phyloP scores from a whole-genome alignment of 2,329 filamentous ascomycete species.

The Aaosphaeria pasadenensis region DNA sequence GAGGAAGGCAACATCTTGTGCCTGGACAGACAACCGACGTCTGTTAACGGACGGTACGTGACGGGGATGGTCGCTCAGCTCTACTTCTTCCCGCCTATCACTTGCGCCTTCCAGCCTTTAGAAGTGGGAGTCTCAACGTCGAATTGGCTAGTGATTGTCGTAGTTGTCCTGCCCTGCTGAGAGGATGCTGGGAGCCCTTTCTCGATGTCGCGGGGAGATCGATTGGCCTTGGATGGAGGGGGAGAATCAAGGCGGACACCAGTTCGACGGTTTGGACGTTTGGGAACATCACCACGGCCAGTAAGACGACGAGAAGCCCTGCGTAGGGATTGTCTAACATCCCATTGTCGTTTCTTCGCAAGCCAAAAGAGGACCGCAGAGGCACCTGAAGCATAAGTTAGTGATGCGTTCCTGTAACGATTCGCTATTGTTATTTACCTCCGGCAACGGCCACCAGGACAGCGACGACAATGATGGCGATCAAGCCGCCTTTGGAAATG shows the following conservation, averaged over 20 bases:
- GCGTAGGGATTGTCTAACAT: slow-evolving; percentile 67
- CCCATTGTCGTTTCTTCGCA: slow-evolving; percentile 84
- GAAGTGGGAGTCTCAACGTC: slow-evolving; percentile 22
- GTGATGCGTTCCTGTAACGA: slow-evolving; percentile 9
- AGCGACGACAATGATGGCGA: slow-evolving; percentile 73
- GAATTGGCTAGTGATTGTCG: slow-evolving; percentile 34
- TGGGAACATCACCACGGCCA: slow-evolving; percentile 32
- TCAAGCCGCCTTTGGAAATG: slow-evolving; percentile 66
- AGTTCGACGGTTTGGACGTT: slow-evolving; percentile 24
- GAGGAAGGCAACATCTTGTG: too few relatives aligned
- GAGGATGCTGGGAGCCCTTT: slow-evolving; percentile 22
- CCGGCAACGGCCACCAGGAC: slow-evolving; percentile 61
- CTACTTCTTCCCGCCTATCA: slow-evolving; percentile 7
- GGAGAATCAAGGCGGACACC: slow-evolving; percentile 35
- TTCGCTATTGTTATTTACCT: slow-evolving; percentile 50
- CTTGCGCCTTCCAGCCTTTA: slow-evolving; percentile 12
- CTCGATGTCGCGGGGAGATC: slow-evolving; percentile 26
- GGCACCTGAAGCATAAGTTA: slow-evolving; percentile 50
- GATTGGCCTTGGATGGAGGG: slow-evolving; percentile 21
- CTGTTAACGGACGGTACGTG: too few relatives aligned
- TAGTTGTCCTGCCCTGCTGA: slow-evolving; percentile 22
- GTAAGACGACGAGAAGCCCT: slow-evolving; percentile 56
- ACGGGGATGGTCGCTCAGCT: background rate
- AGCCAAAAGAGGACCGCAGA: slow-evolving; percentile 71
- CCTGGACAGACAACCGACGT: too few relatives aligned